Conservation (phyloP, 2,329 filamentous ascomycete genomes). For the Pestalotiopsis sp. region DNA sequence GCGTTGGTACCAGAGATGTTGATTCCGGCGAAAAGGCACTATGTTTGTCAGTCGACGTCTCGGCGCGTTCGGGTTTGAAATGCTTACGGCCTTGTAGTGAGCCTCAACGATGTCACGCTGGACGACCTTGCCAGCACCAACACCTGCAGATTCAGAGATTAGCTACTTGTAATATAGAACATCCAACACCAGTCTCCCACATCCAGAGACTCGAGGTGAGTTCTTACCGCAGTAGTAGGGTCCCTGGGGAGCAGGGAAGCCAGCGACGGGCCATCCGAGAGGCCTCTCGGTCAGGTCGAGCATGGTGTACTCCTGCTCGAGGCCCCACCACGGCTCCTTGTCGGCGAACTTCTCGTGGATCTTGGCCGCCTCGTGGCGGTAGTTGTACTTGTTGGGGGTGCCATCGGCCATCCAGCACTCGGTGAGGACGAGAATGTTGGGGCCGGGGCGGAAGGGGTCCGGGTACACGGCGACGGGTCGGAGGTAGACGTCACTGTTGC, state of each 20-base stretch:
- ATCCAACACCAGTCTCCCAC: too few relatives aligned
- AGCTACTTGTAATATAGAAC: too few relatives aligned
- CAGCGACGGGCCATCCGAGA: constrained; percentile 77
- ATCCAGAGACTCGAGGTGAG: too few relatives aligned
- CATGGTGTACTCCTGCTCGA: constrained; percentile 97
- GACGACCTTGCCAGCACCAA: constrained; percentile 94
- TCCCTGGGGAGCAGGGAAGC: constrained; percentile 89
- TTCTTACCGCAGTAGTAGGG: constrained; percentile 81
- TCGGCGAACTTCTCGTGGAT: constrained; percentile 85
- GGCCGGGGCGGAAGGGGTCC: constrained; percentile 84
- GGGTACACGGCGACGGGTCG: constrained; percentile 87
- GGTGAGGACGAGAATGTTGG: constrained; percentile 92
- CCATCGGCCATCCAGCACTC: constrained; percentile 96
- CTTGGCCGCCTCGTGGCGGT: constrained; percentile 86
- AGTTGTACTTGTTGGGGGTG: constrained; percentile 98
- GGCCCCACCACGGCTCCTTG: constrained; percentile 93
- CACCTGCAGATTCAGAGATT: constrained; percentile 47
- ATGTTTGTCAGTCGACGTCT: constrained; percentile 61
- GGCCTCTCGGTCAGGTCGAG: constrained; percentile 85
- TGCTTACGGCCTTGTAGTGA: constrained; percentile 70
- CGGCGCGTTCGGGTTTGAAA: constrained; percentile 12
- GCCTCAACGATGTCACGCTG: constrained; percentile 95
- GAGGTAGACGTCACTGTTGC: constrained; percentile 96
- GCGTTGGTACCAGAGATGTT: constrained; percentile 98
- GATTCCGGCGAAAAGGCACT: constrained; percentile 81